Evolutionary conservation across 768 basidiomycete species (phyloP).

Genomic region (Collybia nuda): DNA sequence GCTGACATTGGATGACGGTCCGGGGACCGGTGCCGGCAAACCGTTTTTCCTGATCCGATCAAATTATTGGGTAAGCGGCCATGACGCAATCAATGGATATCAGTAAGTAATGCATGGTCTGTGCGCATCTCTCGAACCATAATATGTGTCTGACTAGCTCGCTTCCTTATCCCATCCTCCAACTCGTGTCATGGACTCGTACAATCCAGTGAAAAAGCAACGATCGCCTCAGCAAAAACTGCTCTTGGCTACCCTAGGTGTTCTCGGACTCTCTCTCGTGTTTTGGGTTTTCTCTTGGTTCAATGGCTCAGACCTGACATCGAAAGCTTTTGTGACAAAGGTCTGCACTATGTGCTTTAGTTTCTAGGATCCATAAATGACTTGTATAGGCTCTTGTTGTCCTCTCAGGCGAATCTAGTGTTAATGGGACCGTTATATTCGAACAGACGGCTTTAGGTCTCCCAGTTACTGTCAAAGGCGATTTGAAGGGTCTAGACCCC

Average conservation of each 20-base stretch:
- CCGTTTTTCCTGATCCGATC: too few relatives aligned
- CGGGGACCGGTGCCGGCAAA: too few relatives aligned
- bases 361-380: not conserved
- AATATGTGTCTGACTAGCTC: too few relatives aligned
- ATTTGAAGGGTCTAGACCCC: conserved; percentile 58
- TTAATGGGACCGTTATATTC: conserved; percentile 67
- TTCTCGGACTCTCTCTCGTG: conserved; percentile 6
- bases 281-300: conserved; percentile 10
- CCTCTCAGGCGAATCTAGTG: conserved; percentile 58
- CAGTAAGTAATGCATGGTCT: too few relatives aligned
- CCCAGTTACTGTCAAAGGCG: conserved; percentile 62
- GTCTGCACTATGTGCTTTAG: conserved; percentile 5
- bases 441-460: conserved; percentile 47
- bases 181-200: not conserved
- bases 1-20: too few relatives aligned
- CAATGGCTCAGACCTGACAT: not conserved
- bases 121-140: too few relatives aligned
- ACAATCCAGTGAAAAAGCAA: not conserved
- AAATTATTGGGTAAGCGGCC: too few relatives aligned
- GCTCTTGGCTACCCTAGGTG: not conserved
- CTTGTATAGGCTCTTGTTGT: conserved; percentile 42
- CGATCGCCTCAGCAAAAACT: not conserved
- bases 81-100: too few relatives aligned
- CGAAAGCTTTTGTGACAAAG: conserved; percentile 14
- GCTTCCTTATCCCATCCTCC: too few relatives aligned